Evolutionary conservation across 2,329 filamentous ascomycete genomes (phyloP), one percentile per base, ranked within the genome.

Genomic region (Cladosporium sp.): DNA sequence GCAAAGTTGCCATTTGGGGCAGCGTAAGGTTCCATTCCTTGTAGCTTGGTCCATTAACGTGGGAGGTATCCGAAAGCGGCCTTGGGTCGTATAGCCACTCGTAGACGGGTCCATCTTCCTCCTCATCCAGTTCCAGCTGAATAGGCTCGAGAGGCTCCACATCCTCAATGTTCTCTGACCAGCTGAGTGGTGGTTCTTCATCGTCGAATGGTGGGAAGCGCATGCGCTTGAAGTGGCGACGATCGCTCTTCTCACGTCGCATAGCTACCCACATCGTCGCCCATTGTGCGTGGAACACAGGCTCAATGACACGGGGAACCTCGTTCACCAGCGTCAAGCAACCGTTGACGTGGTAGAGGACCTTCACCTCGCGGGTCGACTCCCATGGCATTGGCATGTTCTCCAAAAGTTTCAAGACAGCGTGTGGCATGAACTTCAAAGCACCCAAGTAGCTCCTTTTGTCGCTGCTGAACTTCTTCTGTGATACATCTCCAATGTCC

Each of bases 321-420:
- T 99, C 94, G 73, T 99, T 99, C 69, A 99, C 95, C 58, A 99
- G 78, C 1, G 94, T 99, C 76, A 99, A 76, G 71, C 95, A 99
- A 30, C 94, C 94, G 70, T 99, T 99, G 69, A 97, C 92, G 72
- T 99, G 94, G 74, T 99, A 99, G 12, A 99, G 81, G 28, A 99
- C 94, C 77, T 97, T 97, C 62, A 99, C 95, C 71, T 99, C 94
- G 63, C 92, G 86, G 25, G 91, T 87, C 59, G 92, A 94, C 78
- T 99, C 94, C 94, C 94, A 99, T 0, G 94, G 94, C 94, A 99
- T 99, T 3, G 94, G 94, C 94, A 99, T 99, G 70, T 99, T 99
- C 79, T 99, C 94, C 59, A 99, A 76, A 22, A 99, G 82, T 80
- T 99, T 99, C 78, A 99, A 78, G 11, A 99, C 94, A 5, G 94